Evolutionary conservation across 257 asterid species (phyloP).

Genomic region (Jasminum sambac): DNA sequence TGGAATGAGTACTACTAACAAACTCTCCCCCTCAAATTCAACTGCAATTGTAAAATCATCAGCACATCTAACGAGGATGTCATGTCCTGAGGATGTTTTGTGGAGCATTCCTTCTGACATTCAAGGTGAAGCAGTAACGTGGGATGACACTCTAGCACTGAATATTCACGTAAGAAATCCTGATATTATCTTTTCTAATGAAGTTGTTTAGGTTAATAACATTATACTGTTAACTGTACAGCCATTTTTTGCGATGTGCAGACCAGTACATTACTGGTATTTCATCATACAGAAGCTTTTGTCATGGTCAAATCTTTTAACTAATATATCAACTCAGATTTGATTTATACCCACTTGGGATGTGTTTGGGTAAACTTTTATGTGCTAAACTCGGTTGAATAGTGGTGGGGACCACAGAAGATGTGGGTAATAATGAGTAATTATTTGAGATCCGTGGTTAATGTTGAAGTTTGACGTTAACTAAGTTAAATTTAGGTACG

Average conservation of each 20-base stretch:
- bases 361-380: not conserved
- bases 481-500: no score
- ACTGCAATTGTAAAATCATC: constrained; percentile 41
- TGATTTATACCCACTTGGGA: not conserved
- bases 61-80: constrained; percentile 32
- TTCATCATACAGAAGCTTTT: constrained; percentile 7
- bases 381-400: no score
- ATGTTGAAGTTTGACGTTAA: no score
- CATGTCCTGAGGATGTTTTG: constrained; percentile 38
- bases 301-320: not conserved
- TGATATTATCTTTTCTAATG: constrained; percentile 57
- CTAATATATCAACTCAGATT: not conserved
- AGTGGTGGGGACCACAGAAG: no score
- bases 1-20: constrained; percentile 52
- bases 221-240: constrained; percentile 16
- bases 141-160: constrained; percentile 50
- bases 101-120: constrained; percentile 69
- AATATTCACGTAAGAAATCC: constrained; percentile 73
- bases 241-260: constrained; percentile 11
- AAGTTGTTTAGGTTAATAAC: constrained; percentile 17
- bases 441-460: no score
- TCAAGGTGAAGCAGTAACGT: constrained; percentile 39
- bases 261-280: constrained; percentile 12
- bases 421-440: no score
- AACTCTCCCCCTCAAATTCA: constrained; percentile 36